Evolutionary conservation across 1,284 basidiomycete genomes (phyloP).

Genomic region (Marasmius fiardii): DNA sequence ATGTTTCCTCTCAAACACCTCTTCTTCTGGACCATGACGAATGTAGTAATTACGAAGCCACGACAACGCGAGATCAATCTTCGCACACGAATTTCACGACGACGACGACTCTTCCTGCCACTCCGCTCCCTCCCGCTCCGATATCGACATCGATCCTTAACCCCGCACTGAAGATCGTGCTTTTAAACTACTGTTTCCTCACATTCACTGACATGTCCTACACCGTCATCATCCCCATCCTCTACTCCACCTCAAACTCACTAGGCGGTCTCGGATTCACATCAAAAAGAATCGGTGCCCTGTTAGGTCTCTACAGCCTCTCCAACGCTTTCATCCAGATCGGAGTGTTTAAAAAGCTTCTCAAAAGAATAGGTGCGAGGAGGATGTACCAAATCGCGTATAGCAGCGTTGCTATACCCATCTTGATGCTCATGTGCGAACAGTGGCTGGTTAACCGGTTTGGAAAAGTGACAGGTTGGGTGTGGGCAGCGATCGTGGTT

Average conservation of each 20-base stretch:
- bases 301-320: constrained; percentile 24
- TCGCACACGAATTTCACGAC: constrained; percentile 22
- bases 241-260: constrained; percentile 22
- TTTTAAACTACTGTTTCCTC: constrained; percentile 23
- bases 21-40: background rate
- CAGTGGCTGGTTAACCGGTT: constrained; percentile 1
- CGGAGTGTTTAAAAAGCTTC: constrained; percentile 3
- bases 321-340: constrained; percentile 24
- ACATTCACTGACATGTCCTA: constrained; percentile 27
- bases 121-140: too few species aligned
- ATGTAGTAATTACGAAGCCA: background rate
- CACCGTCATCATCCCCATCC: constrained; percentile 24
- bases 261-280: constrained; percentile 23
- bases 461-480: constrained; percentile 2
- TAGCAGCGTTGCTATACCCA: background rate
- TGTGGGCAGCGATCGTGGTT: constrained; percentile 9
- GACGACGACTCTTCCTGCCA: constrained; percentile 23
- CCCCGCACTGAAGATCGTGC: constrained; percentile 1
- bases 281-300: constrained; percentile 21
- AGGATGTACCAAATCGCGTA: constrained; percentile 12
- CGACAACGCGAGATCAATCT: background rate
- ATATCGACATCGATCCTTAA: constrained; percentile 5
- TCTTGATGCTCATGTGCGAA: constrained; percentile 8
- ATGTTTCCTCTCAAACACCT: background rate
- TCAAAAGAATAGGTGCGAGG: constrained; percentile 12